Evolutionary conservation across 495 filamentous ascomycete species (phyloP).

Genomic region (Penicillium bovifimosum): DNA sequence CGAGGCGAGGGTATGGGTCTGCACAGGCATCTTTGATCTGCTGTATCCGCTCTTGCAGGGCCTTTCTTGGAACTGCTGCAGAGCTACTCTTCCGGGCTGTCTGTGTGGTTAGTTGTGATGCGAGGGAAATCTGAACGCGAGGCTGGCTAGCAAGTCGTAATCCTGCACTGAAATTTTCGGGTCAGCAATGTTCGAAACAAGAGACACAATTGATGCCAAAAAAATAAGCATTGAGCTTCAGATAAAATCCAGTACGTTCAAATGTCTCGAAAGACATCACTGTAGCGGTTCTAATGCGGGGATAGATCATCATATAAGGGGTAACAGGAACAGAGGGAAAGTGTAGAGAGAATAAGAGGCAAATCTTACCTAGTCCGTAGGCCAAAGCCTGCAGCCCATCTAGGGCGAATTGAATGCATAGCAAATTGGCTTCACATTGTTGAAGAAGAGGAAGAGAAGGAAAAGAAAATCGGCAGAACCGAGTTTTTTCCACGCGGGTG

Average conservation of each 20-base stretch:
- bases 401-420: constrained; percentile 38
- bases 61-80: constrained; percentile 32
- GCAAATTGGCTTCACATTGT: constrained; percentile 19
- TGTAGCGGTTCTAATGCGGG: constrained; percentile 85
- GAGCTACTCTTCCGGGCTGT: constrained; percentile 25
- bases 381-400: constrained; percentile 25
- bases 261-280: constrained; percentile 54
- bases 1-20: constrained; percentile 49
- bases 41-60: constrained; percentile 44
- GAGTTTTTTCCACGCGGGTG: constrained; percentile 19
- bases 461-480: constrained; percentile 21
- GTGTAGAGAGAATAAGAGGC: constrained; percentile 1
- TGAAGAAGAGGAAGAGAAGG: constrained; percentile 13
- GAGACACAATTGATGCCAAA: constrained; percentile 6
- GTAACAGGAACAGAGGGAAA: constrained; percentile 2
- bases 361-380: constrained; percentile 34
- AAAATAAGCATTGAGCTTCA: constrained; percentile 10
- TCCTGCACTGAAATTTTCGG: constrained; percentile 25
- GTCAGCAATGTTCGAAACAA: constrained; percentile 15
- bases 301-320: constrained; percentile 48
- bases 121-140: constrained; percentile 5
- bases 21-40: constrained; percentile 41
- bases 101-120: constrained; percentile 20
- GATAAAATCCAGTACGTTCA: constrained; percentile 36
- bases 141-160: constrained; percentile 5